These are phyloP conservation scores for Apiotrichum veenhuisii DNA, from an alignment of 1,284 basidiomycete genomes.

Conservation along the genomic window DNA sequence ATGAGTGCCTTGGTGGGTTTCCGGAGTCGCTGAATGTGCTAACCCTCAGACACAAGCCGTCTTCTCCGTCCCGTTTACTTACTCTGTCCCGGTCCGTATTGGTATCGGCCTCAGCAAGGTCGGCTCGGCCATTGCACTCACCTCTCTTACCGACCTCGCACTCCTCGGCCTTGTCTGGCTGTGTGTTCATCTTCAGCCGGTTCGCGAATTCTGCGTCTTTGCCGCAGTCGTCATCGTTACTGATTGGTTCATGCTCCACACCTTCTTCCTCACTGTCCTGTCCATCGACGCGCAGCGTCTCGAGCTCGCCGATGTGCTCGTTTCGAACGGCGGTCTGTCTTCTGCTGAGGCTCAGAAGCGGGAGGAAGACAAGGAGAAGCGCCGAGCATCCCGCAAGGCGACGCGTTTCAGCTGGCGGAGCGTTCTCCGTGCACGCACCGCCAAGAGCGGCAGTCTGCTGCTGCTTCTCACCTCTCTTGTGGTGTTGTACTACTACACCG, in stretches of 20 bases:
- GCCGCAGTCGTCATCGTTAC: conserved; percentile 90
- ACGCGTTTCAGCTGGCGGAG: conserved; percentile 34
- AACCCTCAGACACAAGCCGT: conserved; percentile 73
- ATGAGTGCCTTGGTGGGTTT: conserved; percentile 83
- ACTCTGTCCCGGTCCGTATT: conserved; percentile 88
- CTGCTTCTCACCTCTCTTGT: conserved; percentile 52
- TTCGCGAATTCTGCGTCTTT: conserved; percentile 89
- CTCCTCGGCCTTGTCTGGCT: conserved; percentile 75
- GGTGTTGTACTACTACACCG: conserved; percentile 46
- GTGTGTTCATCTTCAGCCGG: conserved; percentile 68
- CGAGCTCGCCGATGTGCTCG: conserved; percentile 50
- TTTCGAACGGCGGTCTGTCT: conserved; percentile 17
- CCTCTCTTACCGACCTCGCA: conserved; percentile 80
- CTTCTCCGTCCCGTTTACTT: conserved; percentile 77
- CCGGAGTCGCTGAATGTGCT: neutral
- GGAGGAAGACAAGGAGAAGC: conserved; percentile 14
- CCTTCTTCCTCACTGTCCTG: conserved; percentile 56
- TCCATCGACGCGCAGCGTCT: conserved; percentile 57
- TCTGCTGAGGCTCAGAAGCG: conserved; percentile 11
- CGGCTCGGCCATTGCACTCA: conserved; percentile 85
- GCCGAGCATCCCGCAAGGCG: neutral
- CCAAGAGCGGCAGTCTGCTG: conserved; percentile 73
- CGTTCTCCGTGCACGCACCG: conserved; percentile 65
- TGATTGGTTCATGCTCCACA: conserved; percentile 73
- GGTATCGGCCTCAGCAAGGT: conserved; percentile 81